Percentiles rank a stretch among this genome's conserved stretches.
phyloP scores from a whole-genome alignment of 2,329 filamentous ascomycete genomes.

The Colletotrichum sp. region DNA sequence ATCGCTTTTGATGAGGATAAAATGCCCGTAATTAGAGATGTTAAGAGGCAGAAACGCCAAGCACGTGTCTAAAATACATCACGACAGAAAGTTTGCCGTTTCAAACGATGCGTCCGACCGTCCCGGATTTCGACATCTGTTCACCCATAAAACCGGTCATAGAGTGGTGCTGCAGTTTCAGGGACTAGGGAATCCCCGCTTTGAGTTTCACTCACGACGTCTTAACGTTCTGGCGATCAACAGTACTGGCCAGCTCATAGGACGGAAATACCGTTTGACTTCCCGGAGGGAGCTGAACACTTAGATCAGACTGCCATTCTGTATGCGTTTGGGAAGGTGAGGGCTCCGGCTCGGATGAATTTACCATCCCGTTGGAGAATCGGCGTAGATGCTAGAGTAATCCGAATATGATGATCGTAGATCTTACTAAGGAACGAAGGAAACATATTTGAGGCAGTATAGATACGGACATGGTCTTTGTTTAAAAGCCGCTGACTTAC shows the following conservation, averaged over 20 bases:
- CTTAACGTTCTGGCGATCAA: not conserved
- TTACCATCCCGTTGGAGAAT: not conserved
- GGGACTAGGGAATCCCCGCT: not conserved
- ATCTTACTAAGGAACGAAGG: rapidly evolving
- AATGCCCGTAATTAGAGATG: rapidly evolving
- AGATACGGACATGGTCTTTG: not conserved
- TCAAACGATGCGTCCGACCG: constrained; percentile 4
- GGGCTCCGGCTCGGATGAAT: not conserved
- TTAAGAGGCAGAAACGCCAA: not conserved
- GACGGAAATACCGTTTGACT: not conserved
- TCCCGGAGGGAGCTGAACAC: not conserved
- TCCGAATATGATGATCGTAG: not conserved
- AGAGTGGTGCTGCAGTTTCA: not conserved
- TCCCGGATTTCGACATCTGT: not conserved
- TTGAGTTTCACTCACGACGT: not conserved
- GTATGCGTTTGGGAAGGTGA: not conserved
- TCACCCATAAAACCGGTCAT: not conserved
- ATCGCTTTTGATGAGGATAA: not conserved
- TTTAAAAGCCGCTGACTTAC: not conserved
- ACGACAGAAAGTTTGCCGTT: not conserved
- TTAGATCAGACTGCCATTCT: not conserved
- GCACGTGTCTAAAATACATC: not conserved
- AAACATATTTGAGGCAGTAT: not conserved
- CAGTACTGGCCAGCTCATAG: not conserved
- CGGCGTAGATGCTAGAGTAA: not conserved